Evolutionary conservation across 805 yeast genomes (phyloP), one percentile per base, ranked within the genome.

Genomic region (Lipomyces chichibuensis): DNA sequence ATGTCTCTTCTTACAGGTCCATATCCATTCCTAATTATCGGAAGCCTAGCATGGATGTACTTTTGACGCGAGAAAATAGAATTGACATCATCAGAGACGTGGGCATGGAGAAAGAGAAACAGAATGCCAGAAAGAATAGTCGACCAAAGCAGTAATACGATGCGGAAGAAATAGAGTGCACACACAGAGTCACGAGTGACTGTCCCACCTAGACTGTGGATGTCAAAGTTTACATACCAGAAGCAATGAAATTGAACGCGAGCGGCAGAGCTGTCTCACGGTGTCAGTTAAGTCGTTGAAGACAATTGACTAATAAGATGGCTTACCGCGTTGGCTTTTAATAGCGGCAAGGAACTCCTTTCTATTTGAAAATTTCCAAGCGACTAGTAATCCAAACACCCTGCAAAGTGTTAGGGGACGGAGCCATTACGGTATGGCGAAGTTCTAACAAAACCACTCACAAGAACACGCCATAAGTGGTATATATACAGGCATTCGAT

Each of bases 171-270:
- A 39, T 57, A 55, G 37, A 20, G 20, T 3, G 52, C 52, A 39
- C 49, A 33, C 23, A 27, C 25, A 37, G 29, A 58, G 62, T n/a
- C 52, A 51, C 49, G 27, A 25, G 29, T 39, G 57, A 32, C 39
- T 62, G 23, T 54, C 33, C 32, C 20, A 55, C 51, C n/a, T 25
- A 23, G 55, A 23, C 33, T 25, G 27, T 29, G 29, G 14, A 17
- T 17, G 7, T 7, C 9, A 23, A 63, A 62, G 53, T 46, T 20
- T 76, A 88, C 90, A 80, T 82, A 85, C 96, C 96, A 72, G 96
- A 88, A 60, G 98, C 98, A 63, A 93, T 86, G 76, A 93, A 93
- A 77, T 93, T 93, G 67, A 93, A 81, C 1, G 97, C 90, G 72
- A 93, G 80, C 0, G 97, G 97, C 17, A 91, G 53, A 43, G 80